phyloP scores from a whole-genome alignment of 2,329 filamentous ascomycete species.

The Beauveria asiatica region DNA sequence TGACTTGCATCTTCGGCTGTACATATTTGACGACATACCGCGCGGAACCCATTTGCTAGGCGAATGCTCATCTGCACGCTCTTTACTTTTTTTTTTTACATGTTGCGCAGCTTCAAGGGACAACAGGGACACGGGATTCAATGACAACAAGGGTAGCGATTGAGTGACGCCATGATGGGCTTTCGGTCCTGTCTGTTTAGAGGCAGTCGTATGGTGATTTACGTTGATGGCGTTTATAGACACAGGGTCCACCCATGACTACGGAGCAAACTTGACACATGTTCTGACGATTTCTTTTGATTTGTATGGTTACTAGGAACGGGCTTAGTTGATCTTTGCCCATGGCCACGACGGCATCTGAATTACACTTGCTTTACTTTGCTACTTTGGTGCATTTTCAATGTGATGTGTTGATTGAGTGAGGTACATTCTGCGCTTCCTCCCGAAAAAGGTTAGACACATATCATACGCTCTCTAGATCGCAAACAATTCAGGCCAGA shows the following conservation, averaged over 20 bases:
- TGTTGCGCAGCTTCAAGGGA: constrained; percentile 3
- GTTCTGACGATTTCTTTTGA: constrained; percentile 7
- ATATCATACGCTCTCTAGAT: no score
- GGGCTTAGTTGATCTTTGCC: background rate
- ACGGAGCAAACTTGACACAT: constrained; percentile 7
- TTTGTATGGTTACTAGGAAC: constrained; percentile 8
- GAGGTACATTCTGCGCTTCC: no score
- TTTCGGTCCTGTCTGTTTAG: background rate
- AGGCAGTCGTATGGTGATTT: background rate
- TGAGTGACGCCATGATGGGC: background rate
- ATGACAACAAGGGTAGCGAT: background rate
- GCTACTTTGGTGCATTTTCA: background rate
- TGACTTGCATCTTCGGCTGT: constrained; percentile 20
- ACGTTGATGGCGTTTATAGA: constrained; percentile 5
- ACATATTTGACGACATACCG: constrained; percentile 20
- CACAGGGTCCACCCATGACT: background rate
- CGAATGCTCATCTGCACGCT: constrained; percentile 1
- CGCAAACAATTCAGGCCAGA: no score
- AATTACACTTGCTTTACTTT: background rate
- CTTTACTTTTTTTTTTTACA: background rate
- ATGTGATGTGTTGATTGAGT: background rate
- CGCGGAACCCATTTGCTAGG: background rate
- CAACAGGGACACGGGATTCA: constrained; percentile 1
- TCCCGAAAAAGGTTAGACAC: no score
- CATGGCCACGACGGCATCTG: constrained; percentile 9